phyloP scores from a whole-genome alignment of 106 monocot genomes.

The Apostasia ramifera region DNA sequence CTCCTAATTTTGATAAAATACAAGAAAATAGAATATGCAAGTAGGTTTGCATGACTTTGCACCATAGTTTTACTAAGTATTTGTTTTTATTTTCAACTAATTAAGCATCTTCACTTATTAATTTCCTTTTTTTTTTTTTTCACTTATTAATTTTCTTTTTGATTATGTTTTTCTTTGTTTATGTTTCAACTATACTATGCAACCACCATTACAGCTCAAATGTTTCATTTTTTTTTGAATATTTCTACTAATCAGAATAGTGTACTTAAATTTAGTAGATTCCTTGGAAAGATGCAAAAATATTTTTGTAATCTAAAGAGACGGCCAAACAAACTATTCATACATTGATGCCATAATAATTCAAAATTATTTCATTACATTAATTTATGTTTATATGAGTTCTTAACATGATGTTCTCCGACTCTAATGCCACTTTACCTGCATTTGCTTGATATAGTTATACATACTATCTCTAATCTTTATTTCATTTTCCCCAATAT shows the following conservation, averaged over 20 bases:
- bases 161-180: background rate
- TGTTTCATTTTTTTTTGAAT: no score
- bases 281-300: constrained; percentile 75
- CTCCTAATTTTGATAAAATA: constrained; percentile 89
- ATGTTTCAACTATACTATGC: background rate
- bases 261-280: constrained; percentile 30
- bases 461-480: no score
- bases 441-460: no score
- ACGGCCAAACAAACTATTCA: constrained; percentile 78
- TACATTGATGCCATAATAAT: constrained; percentile 97
- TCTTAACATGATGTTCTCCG: background rate
- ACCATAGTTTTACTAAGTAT: background rate
- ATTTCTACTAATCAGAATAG: background rate
- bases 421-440: background rate
- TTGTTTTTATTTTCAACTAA: no score
- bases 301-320: constrained; percentile 66
- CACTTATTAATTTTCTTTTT: background rate
- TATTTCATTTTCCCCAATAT: background rate
- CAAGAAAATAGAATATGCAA: constrained; percentile 84
- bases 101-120: background rate
- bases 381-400: background rate
- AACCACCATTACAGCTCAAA: no score
- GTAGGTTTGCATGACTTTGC: constrained; percentile 37
- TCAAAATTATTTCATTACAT: constrained; percentile 34
- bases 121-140: background rate